Base-by-base conservation (phyloP, 495 filamentous ascomycete species). In the Sordaria brevicollis region DNA sequence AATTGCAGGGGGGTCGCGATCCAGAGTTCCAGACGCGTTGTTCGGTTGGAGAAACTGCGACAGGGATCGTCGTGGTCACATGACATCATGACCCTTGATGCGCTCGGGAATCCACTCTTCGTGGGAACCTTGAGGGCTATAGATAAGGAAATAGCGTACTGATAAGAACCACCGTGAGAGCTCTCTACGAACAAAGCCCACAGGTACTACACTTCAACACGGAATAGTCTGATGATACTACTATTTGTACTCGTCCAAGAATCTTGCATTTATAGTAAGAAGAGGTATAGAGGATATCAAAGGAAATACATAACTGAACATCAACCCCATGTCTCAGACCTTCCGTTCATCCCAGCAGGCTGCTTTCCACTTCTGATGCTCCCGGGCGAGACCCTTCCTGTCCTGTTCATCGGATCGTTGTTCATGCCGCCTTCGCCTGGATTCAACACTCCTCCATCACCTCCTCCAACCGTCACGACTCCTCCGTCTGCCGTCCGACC, bases 401-500 rank as follows among this genome's bases (percentile, higher is more conserved):
- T 71, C 35, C 36, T 36, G 36, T 62, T 62, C 49, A 62, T 62
- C 25, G 49, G 49, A 62, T 62, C 49, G 25, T 11, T 13, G 67
- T 54, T 25, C 29, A 54, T 68, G n/a, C 67, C 57, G 31, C 41
- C 65, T n/a, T 39, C 69, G 9, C 62, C 38, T 29, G 70, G 38
- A 31, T 71, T 72, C 9, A 70, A 71, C 21, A 80, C 72, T 5
- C 79, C 79, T 2, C 90, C 89, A n/a, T 91, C 89, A 71, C 92
- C 91, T 15, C 90, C 92, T 49, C 87, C 88, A 17, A 94, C 93
- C 49, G 97, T 91, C 8, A 98, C 87, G 29, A 96, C 84, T 70
- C 94, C 87, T n/a, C 94, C 90, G 6, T 91, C 92, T 31, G 85
- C 85, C 73, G 97, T 94, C 65, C 87, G 88, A 17, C 95, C 95